These are phyloP conservation scores for Metarhizium album DNA, from an alignment of 2,329 filamentous ascomycete species.

Conservation along the genomic window DNA sequence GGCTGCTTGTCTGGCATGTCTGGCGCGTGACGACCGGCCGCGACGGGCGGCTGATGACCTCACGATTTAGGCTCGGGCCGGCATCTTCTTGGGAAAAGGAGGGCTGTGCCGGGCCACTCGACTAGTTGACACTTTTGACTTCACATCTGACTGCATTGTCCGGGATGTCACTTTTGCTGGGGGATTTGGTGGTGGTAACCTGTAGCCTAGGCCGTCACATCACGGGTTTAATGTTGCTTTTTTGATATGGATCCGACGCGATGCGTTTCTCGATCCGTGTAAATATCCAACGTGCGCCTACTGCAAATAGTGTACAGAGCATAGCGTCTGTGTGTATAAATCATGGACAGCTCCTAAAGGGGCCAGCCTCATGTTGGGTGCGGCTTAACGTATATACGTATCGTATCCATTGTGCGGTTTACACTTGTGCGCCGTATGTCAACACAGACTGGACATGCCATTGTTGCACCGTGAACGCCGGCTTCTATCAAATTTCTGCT, in stretches of 20 bases:
- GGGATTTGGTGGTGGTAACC: background rate
- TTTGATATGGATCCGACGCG: background rate
- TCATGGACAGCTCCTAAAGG: background rate
- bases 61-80: background rate
- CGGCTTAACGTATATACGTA: background rate
- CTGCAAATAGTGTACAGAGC: background rate
- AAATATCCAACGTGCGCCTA: background rate
- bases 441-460: background rate
- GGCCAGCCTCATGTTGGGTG: background rate
- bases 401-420: background rate
- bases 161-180: background rate
- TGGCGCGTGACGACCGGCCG: constrained; percentile 18
- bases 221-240: background rate
- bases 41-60: background rate
- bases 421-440: background rate
- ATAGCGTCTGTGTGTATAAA: background rate
- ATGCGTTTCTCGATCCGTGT: background rate
- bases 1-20: constrained; percentile 44
- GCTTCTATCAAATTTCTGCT: constrained; percentile 7
- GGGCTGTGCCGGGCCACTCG: too few relatives aligned
- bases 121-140: too few relatives aligned
- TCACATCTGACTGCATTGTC: background rate
- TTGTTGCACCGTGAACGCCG: constrained; percentile 3
- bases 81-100: too few relatives aligned
- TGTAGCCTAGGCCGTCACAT: background rate